Evolutionary conservation across 306 rosid species (phyloP), one percentile per base, ranked within the genome.

Genomic region (Cucumis cinereus): DNA sequence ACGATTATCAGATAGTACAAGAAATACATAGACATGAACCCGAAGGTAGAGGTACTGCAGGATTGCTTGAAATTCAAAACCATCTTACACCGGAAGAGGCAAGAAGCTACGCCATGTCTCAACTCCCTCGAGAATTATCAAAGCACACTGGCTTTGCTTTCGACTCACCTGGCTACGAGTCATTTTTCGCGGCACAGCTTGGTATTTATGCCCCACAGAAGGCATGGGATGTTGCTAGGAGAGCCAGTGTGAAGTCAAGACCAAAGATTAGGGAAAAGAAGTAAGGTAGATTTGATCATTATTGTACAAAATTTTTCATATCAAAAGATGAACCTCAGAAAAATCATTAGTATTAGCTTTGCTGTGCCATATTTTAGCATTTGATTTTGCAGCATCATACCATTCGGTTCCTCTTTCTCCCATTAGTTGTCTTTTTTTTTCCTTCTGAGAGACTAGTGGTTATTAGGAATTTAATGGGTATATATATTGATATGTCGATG

Each of bases 181-280:
- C 98, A 3, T 94, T 91, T 78, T 94, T 94, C 5, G 97, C 97
- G 11, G 77, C 96, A 63, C 98, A 91, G 87, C 85, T 81, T 3
- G 97, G 98, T 57, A 77, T 89, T 15, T 79, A 83, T 78, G 87
- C 90, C 38, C 97, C 98, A 38, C 98, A 91, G 60, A 94, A 89
- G 76, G 91, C 97, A 38, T 94, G 98, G 98, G 98, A 94, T 77
- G 98, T 94, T 81, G 98, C 98, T 41, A 88, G 91, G 77, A 84
- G 98, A 83, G 97, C 98, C 82, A 91, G 98, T 86, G 82, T 88
- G 86, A 88, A 50, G 82, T 68, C 90, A 7, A 78, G 77, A 24
- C 84, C 85, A 6, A 93, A 89, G 91, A 66, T 9, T 19, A 84
- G 72, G 54, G 82, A 55, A 30, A 82, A 82, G 81, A 90, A 85